Conservation (phyloP, 2,329 filamentous ascomycete genomes). For the Alternaria ethzedia region DNA sequence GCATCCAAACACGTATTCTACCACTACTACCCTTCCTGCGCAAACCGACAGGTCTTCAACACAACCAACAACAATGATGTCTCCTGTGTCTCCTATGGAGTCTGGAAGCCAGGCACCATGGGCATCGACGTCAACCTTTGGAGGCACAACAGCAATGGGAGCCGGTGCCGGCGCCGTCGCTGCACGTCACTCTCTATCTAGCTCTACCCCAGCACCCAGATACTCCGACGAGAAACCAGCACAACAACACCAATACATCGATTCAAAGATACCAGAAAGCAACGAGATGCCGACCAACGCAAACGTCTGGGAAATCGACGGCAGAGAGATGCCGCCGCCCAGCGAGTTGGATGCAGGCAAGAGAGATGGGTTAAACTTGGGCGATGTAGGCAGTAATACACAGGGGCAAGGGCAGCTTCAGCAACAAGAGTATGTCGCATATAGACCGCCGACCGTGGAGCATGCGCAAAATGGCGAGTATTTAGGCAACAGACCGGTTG, state of each 20-base stretch:
- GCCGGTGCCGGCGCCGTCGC: neutral
- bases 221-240: conserved; percentile 7
- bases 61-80: neutral
- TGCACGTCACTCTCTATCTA: neutral
- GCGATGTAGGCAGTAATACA: neutral
- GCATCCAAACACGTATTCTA: neutral
- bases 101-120: neutral
- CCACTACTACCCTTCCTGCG: neutral
- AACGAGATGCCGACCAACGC: conserved; percentile 16
- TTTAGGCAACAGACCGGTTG: neutral
- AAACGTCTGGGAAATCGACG: conserved; percentile 21
- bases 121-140: neutral
- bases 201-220: neutral
- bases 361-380: neutral
- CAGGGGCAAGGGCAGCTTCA: neutral
- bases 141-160: neutral
- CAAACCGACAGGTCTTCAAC: neutral
- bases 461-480: conserved; percentile 1
- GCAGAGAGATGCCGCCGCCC: conserved; percentile 2
- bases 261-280: neutral
- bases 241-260: neutral
- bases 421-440: neutral
- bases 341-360: conserved; percentile 9
- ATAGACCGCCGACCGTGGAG: neutral
- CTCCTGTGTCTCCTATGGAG: neutral